A percentile compares a stretch with the other conserved stretches of the same genome.
Evolutionary conservation across 257 asterid species (phyloP).

Genomic region (Fraxinus pennsylvanica): DNA sequence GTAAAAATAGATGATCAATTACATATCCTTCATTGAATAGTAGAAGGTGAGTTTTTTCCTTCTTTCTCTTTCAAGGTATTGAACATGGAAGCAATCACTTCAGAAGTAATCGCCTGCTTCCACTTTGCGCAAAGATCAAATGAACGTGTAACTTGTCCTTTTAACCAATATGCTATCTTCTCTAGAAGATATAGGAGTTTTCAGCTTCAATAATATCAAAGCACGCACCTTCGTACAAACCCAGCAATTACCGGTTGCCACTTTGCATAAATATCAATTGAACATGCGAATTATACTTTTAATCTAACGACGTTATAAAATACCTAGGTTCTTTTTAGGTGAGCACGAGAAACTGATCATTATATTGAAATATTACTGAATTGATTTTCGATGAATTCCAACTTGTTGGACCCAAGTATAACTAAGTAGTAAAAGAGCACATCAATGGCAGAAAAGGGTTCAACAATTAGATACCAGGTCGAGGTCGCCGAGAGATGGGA

Average conservation of each 20-base stretch:
- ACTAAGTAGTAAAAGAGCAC: not conserved
- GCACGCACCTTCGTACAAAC: not conserved
- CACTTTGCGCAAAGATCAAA: too few relatives aligned
- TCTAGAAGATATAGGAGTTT: not conserved
- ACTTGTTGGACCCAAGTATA: too few relatives aligned
- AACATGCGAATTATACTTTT: not conserved
- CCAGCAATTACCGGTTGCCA: not conserved
- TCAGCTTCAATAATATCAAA: not conserved
- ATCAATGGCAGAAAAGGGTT: not conserved
- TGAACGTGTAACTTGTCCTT: too few relatives aligned
- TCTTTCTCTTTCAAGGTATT: not conserved
- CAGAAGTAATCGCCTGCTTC: too few relatives aligned
- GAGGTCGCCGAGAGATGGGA: conserved; percentile 35
- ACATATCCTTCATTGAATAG: too few relatives aligned
- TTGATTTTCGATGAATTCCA: not conserved
- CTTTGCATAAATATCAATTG: not conserved
- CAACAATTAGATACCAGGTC: conserved; percentile 37
- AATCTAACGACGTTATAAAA: too few relatives aligned
- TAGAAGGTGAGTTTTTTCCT: not conserved
- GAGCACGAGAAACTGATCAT: not conserved
- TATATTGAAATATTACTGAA: not conserved
- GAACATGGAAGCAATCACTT: not conserved
- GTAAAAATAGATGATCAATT: too few relatives aligned
- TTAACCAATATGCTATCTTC: too few relatives aligned
- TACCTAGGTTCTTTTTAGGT: not conserved